phyloP scores from a whole-genome alignment of 768 basidiomycete genomes.

The Pleurotus eryngii region DNA sequence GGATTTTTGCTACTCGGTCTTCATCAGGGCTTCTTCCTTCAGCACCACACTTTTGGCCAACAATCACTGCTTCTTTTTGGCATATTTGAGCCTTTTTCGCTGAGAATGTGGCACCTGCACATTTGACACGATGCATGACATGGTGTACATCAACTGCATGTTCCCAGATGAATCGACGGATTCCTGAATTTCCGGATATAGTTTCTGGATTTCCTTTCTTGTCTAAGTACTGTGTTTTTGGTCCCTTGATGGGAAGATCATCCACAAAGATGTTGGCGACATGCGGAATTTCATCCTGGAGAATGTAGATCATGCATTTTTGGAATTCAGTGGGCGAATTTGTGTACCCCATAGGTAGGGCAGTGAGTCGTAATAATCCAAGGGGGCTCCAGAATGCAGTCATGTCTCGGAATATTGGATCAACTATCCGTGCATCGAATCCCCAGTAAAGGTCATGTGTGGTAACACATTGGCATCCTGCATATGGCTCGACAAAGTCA shows the following conservation, averaged over 20 bases:
- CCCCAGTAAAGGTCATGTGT: constrained; percentile 27
- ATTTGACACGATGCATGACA: constrained; percentile 22
- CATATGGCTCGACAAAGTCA: constrained; percentile 23
- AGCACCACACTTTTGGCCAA: constrained; percentile 30
- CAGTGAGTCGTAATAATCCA: constrained; percentile 14
- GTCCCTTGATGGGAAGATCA: constrained; percentile 27
- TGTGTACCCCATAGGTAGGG: constrained; percentile 17
- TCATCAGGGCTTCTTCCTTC: constrained; percentile 26
- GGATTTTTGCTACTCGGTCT: constrained; percentile 20
- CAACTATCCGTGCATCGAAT: constrained; percentile 26
- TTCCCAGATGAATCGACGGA: constrained; percentile 32
- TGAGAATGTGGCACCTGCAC: constrained; percentile 25
- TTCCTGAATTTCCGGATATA: constrained; percentile 15
- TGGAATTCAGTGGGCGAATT: constrained; percentile 20
- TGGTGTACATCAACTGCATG: constrained; percentile 25
- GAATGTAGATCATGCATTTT: constrained; percentile 19
- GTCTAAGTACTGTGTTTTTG: constrained; percentile 15
- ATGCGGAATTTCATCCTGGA: constrained; percentile 28
- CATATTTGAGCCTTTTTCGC: constrained; percentile 26
- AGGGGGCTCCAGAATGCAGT: constrained; percentile 25
- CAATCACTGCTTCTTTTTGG: constrained; percentile 14
- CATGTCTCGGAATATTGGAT: constrained; percentile 22
- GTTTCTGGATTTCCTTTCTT: constrained; percentile 14
- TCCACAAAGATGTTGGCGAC: constrained; percentile 24
- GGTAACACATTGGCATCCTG: constrained; percentile 18